These are phyloP conservation scores for Solanum pinnatisectum DNA, from an alignment of 257 asterid species.

Conservation along the genomic window DNA sequence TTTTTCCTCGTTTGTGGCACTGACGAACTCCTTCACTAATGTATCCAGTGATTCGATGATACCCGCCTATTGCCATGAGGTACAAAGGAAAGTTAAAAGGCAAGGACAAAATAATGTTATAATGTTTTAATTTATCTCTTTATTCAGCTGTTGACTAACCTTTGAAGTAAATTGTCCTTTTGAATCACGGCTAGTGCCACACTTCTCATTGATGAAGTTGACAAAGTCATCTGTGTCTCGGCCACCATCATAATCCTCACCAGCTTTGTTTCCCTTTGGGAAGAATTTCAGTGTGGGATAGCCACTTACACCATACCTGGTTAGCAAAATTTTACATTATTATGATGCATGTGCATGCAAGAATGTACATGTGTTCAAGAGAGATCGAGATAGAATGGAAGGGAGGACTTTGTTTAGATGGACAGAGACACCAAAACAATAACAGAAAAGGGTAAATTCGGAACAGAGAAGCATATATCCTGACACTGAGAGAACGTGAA, in stretches of 20 bases:
- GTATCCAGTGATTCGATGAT: constrained; percentile 46
- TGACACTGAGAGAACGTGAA: neutral
- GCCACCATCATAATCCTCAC: constrained; percentile 86
- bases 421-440: neutral
- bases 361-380: neutral
- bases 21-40: constrained; percentile 66
- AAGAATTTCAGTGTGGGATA: constrained; percentile 73
- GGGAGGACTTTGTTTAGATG: neutral
- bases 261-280: constrained; percentile 89
- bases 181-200: constrained; percentile 80
- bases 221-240: constrained; percentile 61
- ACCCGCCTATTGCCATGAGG: constrained; percentile 55
- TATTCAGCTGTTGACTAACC: constrained; percentile 34
- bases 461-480: neutral
- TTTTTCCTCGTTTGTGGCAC: constrained; percentile 55
- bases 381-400: neutral
- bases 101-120: neutral
- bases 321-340: neutral
- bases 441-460: neutral
- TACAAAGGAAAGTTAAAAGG: constrained; percentile 7
- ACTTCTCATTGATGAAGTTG: constrained; percentile 74
- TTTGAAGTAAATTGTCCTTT: constrained; percentile 66
- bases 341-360: neutral
- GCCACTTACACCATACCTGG: constrained; percentile 54
- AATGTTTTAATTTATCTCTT: neutral